Percentiles rank a stretch among this genome's conserved stretches.
phyloP scores from a whole-genome alignment of 2,329 filamentous ascomycete genomes.

The Aspergillus cejpii region DNA sequence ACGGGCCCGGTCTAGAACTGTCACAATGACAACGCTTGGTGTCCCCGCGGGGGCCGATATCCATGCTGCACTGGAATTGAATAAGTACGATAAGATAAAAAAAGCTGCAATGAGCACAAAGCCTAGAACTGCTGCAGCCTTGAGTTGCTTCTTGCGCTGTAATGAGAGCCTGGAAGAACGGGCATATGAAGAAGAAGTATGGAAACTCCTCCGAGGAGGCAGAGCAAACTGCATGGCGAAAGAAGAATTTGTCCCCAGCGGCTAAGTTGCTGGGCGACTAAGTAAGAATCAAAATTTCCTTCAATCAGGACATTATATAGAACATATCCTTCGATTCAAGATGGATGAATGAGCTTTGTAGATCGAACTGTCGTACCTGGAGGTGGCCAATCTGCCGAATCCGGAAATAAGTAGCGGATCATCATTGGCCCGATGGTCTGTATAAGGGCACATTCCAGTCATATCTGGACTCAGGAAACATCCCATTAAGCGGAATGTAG shows the following conservation, averaged over 20 bases:
- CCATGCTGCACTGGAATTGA: conserved; percentile 25
- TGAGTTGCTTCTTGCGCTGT: conserved; percentile 56
- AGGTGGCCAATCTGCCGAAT: conserved; percentile 13
- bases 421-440: conserved; percentile 14
- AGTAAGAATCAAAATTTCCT: conserved; percentile 1
- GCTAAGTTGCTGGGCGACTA: conserved; percentile 12
- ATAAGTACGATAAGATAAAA: conserved; percentile 51
- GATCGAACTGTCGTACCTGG: conserved; percentile 2
- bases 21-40: conserved; percentile 68
- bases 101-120: conserved; percentile 54
- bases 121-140: conserved; percentile 51
- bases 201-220: conserved; percentile 75
- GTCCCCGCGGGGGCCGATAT: conserved; percentile 25
- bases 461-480: neutral
- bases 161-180: conserved; percentile 38
- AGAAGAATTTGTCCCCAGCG: conserved; percentile 17
- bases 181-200: conserved; percentile 64
- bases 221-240: conserved; percentile 77
- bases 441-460: neutral
- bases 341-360: neutral
- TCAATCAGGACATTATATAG: neutral
- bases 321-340: neutral
- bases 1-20: conserved; percentile 64
- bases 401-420: conserved; percentile 16
- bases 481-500: neutral